A percentile compares a stretch with the other conserved stretches of the same genome.
phyloP scores from a whole-genome alignment of 1,139 yeast genomes.

The Suhomyces bokatorum region DNA sequence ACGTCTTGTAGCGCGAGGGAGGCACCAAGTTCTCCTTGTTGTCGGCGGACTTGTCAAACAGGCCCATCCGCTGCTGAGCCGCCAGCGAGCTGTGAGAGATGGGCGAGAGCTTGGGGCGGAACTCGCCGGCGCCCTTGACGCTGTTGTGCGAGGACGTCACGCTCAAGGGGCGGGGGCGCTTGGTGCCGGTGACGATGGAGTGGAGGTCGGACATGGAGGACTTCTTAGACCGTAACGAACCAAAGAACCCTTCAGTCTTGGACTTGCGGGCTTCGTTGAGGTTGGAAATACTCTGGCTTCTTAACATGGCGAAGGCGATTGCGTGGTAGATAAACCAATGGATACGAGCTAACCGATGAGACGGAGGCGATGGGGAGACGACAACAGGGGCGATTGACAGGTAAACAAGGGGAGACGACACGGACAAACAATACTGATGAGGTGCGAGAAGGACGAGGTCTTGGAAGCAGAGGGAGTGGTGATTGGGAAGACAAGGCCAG shows the following conservation, averaged over 20 bases:
- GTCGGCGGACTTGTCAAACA: slow-evolving; percentile 1
- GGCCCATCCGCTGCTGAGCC: slow-evolving; percentile 9
- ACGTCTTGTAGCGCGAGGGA: slow-evolving; percentile 10
- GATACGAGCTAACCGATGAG: neutral
- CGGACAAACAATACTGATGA: neutral
- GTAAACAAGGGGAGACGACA: neutral
- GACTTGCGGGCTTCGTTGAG: slow-evolving; percentile 25
- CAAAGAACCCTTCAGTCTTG: slow-evolving; percentile 21
- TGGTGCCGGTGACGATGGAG: slow-evolving; percentile 4
- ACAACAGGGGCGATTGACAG: neutral
- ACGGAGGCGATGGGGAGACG: neutral
- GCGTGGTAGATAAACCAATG: neutral
- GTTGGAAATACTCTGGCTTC: slow-evolving; percentile 34
- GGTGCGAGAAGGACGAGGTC: neutral
- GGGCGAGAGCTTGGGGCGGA: slow-evolving; percentile 6
- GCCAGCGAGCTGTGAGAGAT: slow-evolving; percentile 12
- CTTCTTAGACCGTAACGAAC: slow-evolving; percentile 24
- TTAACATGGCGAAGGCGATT: slow-evolving; percentile 23
- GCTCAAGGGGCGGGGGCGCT: slow-evolving; percentile 20
- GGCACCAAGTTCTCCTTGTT: slow-evolving; percentile 12
- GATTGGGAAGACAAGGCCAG: neutral
- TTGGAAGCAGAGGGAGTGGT: neutral
- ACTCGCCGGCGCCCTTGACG: neutral
- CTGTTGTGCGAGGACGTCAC: slow-evolving; percentile 15
- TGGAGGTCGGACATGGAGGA: slow-evolving; percentile 16